Evolutionary conservation across 1,284 basidiomycete species (phyloP).

Genomic region (Cryptococcus sp.): DNA sequence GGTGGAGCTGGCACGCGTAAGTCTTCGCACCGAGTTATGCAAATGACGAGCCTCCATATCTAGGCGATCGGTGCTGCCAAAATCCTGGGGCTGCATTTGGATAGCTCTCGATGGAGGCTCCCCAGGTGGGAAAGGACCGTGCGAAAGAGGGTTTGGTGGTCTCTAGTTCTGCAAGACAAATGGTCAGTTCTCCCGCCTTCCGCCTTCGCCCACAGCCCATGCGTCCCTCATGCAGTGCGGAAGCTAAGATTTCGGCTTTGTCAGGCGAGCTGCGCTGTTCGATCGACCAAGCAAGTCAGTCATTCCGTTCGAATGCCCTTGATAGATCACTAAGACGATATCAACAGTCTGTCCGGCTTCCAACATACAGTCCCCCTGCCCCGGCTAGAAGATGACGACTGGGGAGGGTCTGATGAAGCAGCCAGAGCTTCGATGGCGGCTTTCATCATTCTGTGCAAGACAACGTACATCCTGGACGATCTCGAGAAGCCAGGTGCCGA

Average conservation of each 20-base stretch:
- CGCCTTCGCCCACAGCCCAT: too few species aligned
- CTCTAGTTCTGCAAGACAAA: conserved; percentile 18
- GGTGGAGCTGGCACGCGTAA: neutral
- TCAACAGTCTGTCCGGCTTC: neutral
- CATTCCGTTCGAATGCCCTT: neutral
- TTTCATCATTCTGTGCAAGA: conserved; percentile 1
- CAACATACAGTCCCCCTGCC: conserved; percentile 3
- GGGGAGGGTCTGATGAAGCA: neutral
- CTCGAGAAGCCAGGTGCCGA: neutral
- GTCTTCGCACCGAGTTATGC: neutral
- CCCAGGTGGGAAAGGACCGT: conserved; percentile 26
- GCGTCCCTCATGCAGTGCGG: too few species aligned
- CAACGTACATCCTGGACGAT: conserved; percentile 3
- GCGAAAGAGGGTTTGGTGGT: conserved; percentile 29
- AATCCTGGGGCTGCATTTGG: conserved; percentile 21
- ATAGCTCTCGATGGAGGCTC: conserved; percentile 22
- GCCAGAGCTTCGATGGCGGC: conserved; percentile 1
- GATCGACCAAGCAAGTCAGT: conserved; percentile 1
- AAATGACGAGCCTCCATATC: too few species aligned
- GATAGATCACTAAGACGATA: neutral
- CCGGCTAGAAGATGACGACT: conserved; percentile 4
- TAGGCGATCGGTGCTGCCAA: conserved; percentile 19
- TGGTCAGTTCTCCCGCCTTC: conserved; percentile 3
- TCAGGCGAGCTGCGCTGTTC: neutral
- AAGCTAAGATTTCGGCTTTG: neutral